Conservation (phyloP, 2,329 filamentous ascomycete species). For the Lachnellula occidentalis region DNA sequence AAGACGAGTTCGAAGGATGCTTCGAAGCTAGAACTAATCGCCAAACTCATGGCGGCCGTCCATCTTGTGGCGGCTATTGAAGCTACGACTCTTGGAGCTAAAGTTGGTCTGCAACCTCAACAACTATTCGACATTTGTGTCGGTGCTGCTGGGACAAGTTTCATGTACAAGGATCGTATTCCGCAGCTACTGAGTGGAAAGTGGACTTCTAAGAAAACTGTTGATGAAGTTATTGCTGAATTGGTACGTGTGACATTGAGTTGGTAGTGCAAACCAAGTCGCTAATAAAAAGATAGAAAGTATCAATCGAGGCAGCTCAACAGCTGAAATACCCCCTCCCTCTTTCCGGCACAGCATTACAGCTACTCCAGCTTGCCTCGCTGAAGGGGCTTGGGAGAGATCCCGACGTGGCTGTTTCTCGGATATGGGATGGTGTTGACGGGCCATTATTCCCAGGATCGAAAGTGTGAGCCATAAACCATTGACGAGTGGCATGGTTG, state of each 20-base stretch:
- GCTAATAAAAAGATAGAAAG: constrained; percentile 29
- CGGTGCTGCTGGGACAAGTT: constrained; percentile 33
- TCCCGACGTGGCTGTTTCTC: constrained; percentile 33
- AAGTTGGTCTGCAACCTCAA: constrained; percentile 46
- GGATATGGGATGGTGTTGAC: constrained; percentile 34
- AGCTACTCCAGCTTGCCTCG: constrained; percentile 32
- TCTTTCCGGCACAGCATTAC: constrained; percentile 32
- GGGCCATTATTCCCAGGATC: constrained; percentile 13
- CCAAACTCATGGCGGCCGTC: constrained; percentile 52
- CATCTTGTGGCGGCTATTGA: constrained; percentile 52
- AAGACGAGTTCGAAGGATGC: constrained; percentile 19
- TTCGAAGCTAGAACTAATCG: constrained; percentile 41
- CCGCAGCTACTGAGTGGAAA: constrained; percentile 34
- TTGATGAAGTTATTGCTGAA: constrained; percentile 35
- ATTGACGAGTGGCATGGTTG: neutral
- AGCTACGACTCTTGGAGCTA: constrained; percentile 50
- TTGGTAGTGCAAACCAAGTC: neutral
- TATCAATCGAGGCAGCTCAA: constrained; percentile 29
- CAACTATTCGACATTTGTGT: constrained; percentile 44
- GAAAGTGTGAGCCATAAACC: neutral
- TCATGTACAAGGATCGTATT: constrained; percentile 35
- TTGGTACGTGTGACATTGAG: constrained; percentile 20
- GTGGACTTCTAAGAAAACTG: constrained; percentile 31
- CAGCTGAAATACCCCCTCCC: constrained; percentile 33
- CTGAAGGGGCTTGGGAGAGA: constrained; percentile 32